Evolutionary conservation across 2,329 filamentous ascomycete genomes (phyloP), one percentile per base, ranked within the genome.

Genomic region (Pezicula rhizophila): DNA sequence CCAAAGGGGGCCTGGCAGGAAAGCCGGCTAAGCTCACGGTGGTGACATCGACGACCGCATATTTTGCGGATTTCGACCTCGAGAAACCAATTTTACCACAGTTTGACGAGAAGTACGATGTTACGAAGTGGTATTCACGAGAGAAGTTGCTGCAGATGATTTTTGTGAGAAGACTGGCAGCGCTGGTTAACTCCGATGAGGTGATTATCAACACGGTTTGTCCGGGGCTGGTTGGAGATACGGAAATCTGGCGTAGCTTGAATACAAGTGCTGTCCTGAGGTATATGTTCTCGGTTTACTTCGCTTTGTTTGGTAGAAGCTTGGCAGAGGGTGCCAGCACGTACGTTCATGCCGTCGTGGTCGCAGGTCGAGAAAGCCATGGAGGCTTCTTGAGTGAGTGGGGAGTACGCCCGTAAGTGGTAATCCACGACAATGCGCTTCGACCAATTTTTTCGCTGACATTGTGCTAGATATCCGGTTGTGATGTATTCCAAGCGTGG

Each of bases 21-120:
- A 52, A 48, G 20, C 60, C 64, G 2, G 63, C 51, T 4, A 56
- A 54, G 6, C 45, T 70, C 17, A 64, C 60, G 0, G 60, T 68
- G 10, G 61, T 68, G 47, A 60, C 55, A 39, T 66, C 66, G 0
- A 66, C 62, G 6, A 56, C 58, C 0, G 38, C 52, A 6, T 52
- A 47, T 20, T 57, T 48, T 52, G 44, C 52, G 4, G 46, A 54
- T 8, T 44, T 64, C 20, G 46, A 52, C 14, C 55, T 23, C n/a
- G 10, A 43, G 18, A 20, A 35, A 25, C 33, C 50, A 23, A 49
- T 53, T n/a, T 25, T 53, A 8, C 33, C 45, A 44, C 25, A 28
- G 8, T 18, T 52, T 11, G 42, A 52, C 33, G 50, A 52, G 14
- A 34, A 41, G 37, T 55, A 55, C 38, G 18, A 35, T 33, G 41